phyloP scores from a whole-genome alignment of 257 asterid genomes.

The Cynanchum wilfordii region DNA sequence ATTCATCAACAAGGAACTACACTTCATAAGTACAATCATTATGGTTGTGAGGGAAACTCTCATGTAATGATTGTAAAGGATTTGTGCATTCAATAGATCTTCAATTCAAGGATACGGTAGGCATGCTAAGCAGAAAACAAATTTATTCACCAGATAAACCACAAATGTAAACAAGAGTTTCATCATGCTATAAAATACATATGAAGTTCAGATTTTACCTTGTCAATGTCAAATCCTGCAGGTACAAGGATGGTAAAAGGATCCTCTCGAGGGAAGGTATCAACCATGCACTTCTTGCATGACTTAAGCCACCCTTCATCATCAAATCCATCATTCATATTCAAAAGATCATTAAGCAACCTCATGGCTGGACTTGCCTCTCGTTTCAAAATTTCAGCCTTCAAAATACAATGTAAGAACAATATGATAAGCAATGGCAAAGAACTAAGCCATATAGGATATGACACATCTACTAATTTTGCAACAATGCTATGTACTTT shows the following conservation, averaged over 20 bases:
- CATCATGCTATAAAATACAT: neutral
- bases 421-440: neutral
- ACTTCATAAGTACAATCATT: neutral
- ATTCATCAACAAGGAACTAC: neutral
- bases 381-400: constrained; percentile 84
- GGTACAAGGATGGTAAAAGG: constrained; percentile 94
- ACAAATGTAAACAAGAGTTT: neutral
- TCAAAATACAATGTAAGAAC: neutral
- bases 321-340: constrained; percentile 83
- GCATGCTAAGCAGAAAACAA: neutral
- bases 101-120: neutral
- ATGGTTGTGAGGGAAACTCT: neutral
- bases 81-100: neutral
- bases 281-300: constrained; percentile 72
- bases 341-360: constrained; percentile 75
- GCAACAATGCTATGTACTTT: neutral
- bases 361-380: constrained; percentile 95
- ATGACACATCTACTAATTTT: neutral
- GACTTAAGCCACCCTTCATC: constrained; percentile 83
- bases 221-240: constrained; percentile 80
- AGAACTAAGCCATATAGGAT: neutral
- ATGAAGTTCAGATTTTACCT: constrained; percentile 34
- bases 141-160: neutral
- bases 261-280: constrained; percentile 89
- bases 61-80: neutral